Base-by-base conservation (phyloP, 2,329 filamentous ascomycete genomes). In the Pyricularia sp. region DNA sequence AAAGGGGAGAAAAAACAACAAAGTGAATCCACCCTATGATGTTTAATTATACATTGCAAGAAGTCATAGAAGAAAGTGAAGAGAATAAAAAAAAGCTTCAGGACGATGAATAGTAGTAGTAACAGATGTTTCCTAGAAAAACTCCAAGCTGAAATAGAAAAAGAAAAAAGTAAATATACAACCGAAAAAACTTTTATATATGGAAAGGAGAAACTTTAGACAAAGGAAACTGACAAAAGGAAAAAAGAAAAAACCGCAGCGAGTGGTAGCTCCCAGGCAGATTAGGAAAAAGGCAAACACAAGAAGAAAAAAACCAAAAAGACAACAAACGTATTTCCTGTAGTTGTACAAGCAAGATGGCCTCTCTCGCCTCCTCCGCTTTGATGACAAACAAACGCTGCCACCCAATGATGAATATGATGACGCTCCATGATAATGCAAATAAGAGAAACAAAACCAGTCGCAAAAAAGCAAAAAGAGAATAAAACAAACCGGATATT, bases 271-370 rank as follows among this genome's bases (percentile, higher is more conserved):
- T 30, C 59, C 25, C 33, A 55, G 36, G 31, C 63, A 42, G 55
- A 64, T 64, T 26, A 65, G 20, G 14, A 26, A 33, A 11, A 33
- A 55, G 20, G 17, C 23, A 68, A 55, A 36, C 59, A 70, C 69
- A 69, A 42, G 55, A n/a, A n/a, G n/a, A n/a, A 64, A 68, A 42
- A 36, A 55, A 69, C 65, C 63, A 69, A 61, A 66, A 66, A 25
- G 30, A 64, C 31, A 63, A 23, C 59, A 17, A 26, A 26, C 59
- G 20, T 26, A 64, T 23, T 64, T 26, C 23, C 42, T 50, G 4
- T 50, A 50, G 59, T 20, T 26, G n/a, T 26, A 64, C 59, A 64
- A 11, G 14, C 59, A 64, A 30, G 28, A 64, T 26, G 23, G 59
- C 59, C 23, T 30, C 12, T 36, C 33, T 4, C 28, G 28, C 28